Evolutionary conservation across 192 early-diverging fungal genomes (phyloP).

Genomic region (Backusella tuberculispora): DNA sequence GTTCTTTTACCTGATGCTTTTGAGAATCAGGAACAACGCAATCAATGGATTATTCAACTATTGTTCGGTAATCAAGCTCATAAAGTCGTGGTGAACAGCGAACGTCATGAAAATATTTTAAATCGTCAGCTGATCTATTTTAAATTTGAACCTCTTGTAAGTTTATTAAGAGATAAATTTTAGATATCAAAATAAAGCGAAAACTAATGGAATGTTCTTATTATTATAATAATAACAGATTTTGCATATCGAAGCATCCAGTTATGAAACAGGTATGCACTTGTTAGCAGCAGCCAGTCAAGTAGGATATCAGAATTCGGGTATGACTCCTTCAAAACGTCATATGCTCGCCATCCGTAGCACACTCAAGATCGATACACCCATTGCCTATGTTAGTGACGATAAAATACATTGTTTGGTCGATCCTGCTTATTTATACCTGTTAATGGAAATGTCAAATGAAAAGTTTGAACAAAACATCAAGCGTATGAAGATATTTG

Average conservation of each 20-base stretch:
- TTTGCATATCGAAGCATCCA: slow-evolving; percentile 56
- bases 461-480: slow-evolving; percentile 51
- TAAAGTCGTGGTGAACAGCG: slow-evolving; percentile 2
- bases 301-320: slow-evolving; percentile 56
- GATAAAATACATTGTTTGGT: slow-evolving; percentile 48
- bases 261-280: slow-evolving; percentile 47
- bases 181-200: not conserved
- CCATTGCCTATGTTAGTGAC: slow-evolving; percentile 51
- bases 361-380: slow-evolving; percentile 54
- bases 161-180: not conserved
- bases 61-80: slow-evolving; percentile 42
- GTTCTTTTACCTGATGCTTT: slow-evolving; percentile 30
- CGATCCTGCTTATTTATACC: slow-evolving; percentile 41
- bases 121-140: slow-evolving; percentile 46
- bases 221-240: slow-evolving; percentile 37
- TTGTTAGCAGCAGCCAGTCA: slow-evolving; percentile 49
- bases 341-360: slow-evolving; percentile 59
- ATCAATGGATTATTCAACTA: slow-evolving; percentile 33
- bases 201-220: not conserved
- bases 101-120: slow-evolving; percentile 1
- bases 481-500: slow-evolving; percentile 30
- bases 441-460: slow-evolving; percentile 48
- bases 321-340: slow-evolving; percentile 50
- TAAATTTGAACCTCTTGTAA: slow-evolving; percentile 62
- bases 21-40: slow-evolving; percentile 5